Base-by-base conservation (phyloP, 2,329 filamentous ascomycete species). In the Neocatenulostroma microsporum region DNA sequence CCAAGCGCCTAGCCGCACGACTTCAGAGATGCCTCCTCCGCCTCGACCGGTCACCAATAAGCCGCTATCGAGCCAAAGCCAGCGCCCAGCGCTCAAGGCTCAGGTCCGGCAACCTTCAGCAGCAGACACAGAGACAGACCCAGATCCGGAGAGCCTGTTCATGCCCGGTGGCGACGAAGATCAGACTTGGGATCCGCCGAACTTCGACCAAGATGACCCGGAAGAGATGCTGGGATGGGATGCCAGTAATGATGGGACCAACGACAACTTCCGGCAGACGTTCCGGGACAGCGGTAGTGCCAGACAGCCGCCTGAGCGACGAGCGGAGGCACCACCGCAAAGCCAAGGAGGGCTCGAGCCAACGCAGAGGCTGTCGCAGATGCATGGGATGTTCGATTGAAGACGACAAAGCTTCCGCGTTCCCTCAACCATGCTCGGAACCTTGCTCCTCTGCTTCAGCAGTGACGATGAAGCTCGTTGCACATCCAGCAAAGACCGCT, bases 401-500 rank as follows among this genome's bases (percentile, higher is more conserved):
- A 37, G 34, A 24, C 31, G 33, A 25, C 27, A 21, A 6, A 9
- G 13, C 19, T 17, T 3, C 27, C 17, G 7, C 27, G 5, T 24
- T 25, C n/a, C 19, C 17, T 39, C 28, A 23, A 26, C 21, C 17
- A 20, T 30, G 13, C 30, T 14, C 25, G 36, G 23, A n/a, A 34
- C 21, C 18, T 15, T 33, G n/a, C 34, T 17, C 18, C 15, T 12
- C 15, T 38, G 27, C 17, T 37, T 25, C 34, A 21, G 13, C 35
- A 36, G 27, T 66, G 45, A 69, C 73, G 36, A 93, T 68, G 80
- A 86, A 94, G 56, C 80, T 93, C 13, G 88, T 94, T 29, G 88
- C 88, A 63, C 86, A 94, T 2, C 88, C 88, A n/a, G 84, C 86
- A 17, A 81, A 84, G 33, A 94, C 70, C 33, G 64, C 65, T 45